phyloP scores from a whole-genome alignment of 2,329 filamentous ascomycete species.

The Curvularia sp. region DNA sequence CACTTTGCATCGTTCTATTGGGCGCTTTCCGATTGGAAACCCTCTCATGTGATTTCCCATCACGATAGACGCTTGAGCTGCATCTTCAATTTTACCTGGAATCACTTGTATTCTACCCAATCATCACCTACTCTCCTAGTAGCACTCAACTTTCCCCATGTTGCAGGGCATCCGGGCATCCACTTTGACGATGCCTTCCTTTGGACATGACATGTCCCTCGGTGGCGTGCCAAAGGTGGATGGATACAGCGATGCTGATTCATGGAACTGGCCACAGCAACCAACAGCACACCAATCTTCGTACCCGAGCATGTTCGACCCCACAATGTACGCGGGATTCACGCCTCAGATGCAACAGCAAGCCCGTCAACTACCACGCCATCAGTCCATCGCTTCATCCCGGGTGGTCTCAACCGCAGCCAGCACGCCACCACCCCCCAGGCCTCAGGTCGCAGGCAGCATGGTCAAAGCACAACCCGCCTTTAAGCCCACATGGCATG shows the following conservation, averaged over 20 bases:
- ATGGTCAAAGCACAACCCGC: conserved; percentile 49
- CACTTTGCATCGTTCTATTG: neutral
- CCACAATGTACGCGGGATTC: conserved; percentile 40
- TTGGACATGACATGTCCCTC: conserved; percentile 45
- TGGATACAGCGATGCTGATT: conserved; percentile 40
- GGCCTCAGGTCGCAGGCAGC: conserved; percentile 37
- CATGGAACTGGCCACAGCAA: conserved; percentile 43
- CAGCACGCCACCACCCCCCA: conserved; percentile 40
- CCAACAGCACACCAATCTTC: conserved; percentile 32
- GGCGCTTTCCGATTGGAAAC: conserved; percentile 6
- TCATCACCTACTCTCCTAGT: conserved; percentile 8
- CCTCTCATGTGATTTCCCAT: conserved; percentile 10
- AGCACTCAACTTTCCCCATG: conserved; percentile 35
- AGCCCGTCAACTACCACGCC: conserved; percentile 32
- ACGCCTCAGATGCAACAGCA: conserved; percentile 29
- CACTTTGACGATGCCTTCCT: conserved; percentile 47
- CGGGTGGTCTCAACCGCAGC: conserved; percentile 34
- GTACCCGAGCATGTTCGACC: conserved; percentile 41
- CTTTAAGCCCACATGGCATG: conserved; percentile 70
- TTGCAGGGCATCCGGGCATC: conserved; percentile 47
- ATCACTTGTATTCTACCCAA: conserved; percentile 8
- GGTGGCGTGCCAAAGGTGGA: conserved; percentile 45
- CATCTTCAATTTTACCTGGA: neutral
- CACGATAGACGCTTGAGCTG: conserved; percentile 5
- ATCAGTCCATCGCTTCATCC: conserved; percentile 43